These are phyloP conservation scores for Coemansia sp. DNA, from an alignment of 192 early-diverging fungal genomes.

Conservation along the genomic window DNA sequence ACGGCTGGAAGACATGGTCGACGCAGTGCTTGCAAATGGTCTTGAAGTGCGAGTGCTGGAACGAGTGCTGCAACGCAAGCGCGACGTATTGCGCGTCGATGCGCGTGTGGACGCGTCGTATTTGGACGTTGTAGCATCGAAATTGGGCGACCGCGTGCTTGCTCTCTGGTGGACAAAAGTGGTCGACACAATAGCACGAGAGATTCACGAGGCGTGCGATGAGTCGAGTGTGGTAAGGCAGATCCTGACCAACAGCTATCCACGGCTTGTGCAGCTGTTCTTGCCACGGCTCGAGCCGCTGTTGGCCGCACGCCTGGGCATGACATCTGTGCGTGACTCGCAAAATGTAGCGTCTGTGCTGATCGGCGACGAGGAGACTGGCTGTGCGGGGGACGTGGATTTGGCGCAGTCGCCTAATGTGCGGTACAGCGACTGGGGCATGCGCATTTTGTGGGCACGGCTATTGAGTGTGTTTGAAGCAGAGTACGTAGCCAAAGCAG, in stretches of 20 bases:
- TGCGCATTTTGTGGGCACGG: slow-evolving; percentile 27
- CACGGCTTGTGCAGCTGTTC: slow-evolving; percentile 35
- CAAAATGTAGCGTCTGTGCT: not conserved
- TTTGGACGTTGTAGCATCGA: slow-evolving; percentile 18
- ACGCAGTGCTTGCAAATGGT: slow-evolving; percentile 19
- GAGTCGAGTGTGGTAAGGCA: slow-evolving; percentile 22
- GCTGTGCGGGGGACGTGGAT: not conserved
- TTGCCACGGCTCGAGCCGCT: slow-evolving; percentile 32
- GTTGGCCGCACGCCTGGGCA: slow-evolving; percentile 13
- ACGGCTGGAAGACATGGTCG: slow-evolving; percentile 18
- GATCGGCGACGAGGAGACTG: too few relatives aligned
- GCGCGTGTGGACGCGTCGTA: slow-evolving; percentile 9
- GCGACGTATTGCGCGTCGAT: slow-evolving; percentile 18
- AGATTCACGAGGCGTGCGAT: slow-evolving; percentile 18
- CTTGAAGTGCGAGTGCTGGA: slow-evolving; percentile 36
- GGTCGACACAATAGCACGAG: slow-evolving; percentile 16
- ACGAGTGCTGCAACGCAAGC: slow-evolving; percentile 39
- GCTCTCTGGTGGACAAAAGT: slow-evolving; percentile 12
- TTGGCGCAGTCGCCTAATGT: not conserved
- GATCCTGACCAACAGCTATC: slow-evolving; percentile 27
- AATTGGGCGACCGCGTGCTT: slow-evolving; percentile 24
- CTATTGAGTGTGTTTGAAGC: slow-evolving; percentile 22
- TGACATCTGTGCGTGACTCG: slow-evolving; percentile 2
- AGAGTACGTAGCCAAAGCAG: slow-evolving; percentile 27
- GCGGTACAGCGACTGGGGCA: slow-evolving; percentile 6